phyloP scores from a whole-genome alignment of 2,329 filamentous ascomycete species.

The Graphilbum sp. region DNA sequence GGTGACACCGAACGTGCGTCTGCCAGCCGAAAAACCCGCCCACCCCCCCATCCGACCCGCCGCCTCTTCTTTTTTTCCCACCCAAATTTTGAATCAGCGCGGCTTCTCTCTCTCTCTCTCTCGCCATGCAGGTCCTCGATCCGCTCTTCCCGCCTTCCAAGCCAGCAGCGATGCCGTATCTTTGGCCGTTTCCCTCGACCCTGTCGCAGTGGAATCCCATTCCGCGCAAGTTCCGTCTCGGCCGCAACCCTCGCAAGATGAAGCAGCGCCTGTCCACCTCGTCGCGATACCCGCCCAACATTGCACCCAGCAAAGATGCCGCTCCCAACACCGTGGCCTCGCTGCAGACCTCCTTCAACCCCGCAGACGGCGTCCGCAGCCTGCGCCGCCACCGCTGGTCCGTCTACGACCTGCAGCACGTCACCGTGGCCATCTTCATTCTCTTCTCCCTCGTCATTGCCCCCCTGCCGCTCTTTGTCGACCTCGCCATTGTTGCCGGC shows the following conservation, averaged over 20 bases:
- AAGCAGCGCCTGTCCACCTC: constrained; percentile 6
- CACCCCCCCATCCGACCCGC: too few species aligned
- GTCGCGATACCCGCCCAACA: constrained; percentile 8
- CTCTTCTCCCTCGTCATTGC: constrained; percentile 77
- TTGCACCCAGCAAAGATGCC: neutral
- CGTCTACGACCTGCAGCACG: constrained; percentile 71
- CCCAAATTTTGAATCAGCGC: neutral
- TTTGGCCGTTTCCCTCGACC: constrained; percentile 13
- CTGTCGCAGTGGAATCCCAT: constrained; percentile 17
- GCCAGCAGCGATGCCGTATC: constrained; percentile 14
- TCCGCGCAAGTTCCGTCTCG: constrained; percentile 16
- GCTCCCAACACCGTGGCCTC: constrained; percentile 46
- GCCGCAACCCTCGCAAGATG: neutral
- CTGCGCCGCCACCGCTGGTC: constrained; percentile 68
- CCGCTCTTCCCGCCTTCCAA: constrained; percentile 12
- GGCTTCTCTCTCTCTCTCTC: too few species aligned
- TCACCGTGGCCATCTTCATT: constrained; percentile 54
- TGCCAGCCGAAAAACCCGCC: too few species aligned
- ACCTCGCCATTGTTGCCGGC: constrained; percentile 53
- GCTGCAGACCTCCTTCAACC: constrained; percentile 69
- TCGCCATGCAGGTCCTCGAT: constrained; percentile 13
- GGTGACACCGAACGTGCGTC: too few species aligned
- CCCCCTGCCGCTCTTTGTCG: constrained; percentile 62
- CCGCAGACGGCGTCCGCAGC: constrained; percentile 58
- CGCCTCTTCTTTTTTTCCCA: too few species aligned